Conservation (phyloP, 441 rosid genomes). For the Erysimum cheiri region DNA sequence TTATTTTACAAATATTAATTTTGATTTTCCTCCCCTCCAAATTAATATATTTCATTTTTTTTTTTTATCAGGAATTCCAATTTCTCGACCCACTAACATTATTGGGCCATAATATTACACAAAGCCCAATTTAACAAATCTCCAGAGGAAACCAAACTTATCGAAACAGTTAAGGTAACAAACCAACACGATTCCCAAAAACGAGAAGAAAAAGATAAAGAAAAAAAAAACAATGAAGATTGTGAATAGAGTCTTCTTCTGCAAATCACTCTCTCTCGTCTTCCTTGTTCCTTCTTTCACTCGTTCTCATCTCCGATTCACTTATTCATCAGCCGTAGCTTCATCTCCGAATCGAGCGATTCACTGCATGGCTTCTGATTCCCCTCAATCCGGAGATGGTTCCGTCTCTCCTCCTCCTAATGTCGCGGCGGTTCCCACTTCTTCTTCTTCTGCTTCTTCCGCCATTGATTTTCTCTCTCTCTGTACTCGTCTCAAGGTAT, state of each 20-base stretch:
- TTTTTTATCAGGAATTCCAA: not conserved
- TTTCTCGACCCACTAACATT: not conserved
- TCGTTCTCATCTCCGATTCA: conserved; percentile 50
- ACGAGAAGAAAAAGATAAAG: conserved; percentile 19
- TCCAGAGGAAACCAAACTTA: not conserved
- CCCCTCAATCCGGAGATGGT: conserved; percentile 52
- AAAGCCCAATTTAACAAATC: conserved; percentile 7
- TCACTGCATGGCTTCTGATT: conserved; percentile 57
- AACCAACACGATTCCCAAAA: conserved; percentile 19
- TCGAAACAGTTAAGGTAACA: not conserved
- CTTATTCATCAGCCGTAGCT: conserved; percentile 34
- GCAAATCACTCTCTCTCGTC: conserved; percentile 54
- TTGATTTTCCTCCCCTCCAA: not conserved
- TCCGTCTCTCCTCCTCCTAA: conserved; percentile 35
- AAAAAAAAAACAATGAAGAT: conserved; percentile 26
- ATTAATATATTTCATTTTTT: not conserved
- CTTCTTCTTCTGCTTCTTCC: conserved; percentile 56
- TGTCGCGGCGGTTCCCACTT: conserved; percentile 29
- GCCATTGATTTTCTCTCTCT: conserved; percentile 86
- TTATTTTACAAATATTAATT: not conserved
- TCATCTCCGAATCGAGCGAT: conserved; percentile 34
- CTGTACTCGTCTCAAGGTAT: conserved; percentile 87
- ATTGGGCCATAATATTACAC: conserved; percentile 43
- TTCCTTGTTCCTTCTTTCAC: conserved; percentile 51
- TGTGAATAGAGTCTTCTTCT: conserved; percentile 53